A percentile compares a stretch with the other conserved stretches of the same genome.
Evolutionary conservation across 768 basidiomycete species (phyloP).

Genomic region (Macrocybe gigantea): DNA sequence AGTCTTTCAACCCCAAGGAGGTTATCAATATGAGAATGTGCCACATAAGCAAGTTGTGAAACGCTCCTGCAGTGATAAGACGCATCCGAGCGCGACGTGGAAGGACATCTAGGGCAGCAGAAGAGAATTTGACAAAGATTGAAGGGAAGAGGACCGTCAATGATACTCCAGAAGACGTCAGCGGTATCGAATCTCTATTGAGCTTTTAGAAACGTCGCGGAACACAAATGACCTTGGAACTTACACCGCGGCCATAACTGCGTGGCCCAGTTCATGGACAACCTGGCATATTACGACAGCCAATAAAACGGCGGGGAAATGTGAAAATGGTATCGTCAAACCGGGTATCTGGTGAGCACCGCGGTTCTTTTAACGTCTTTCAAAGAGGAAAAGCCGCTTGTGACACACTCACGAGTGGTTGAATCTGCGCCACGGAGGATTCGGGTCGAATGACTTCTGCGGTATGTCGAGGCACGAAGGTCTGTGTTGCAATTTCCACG

Average conservation of each 20-base stretch:
- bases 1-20: slow-evolving; percentile 22
- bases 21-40: slow-evolving; percentile 33
- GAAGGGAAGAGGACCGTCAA: slow-evolving; percentile 63
- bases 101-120: slow-evolving; percentile 30
- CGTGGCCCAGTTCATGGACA: slow-evolving; percentile 81
- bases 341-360: slow-evolving; percentile 62
- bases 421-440: slow-evolving; percentile 7
- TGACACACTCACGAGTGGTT: slow-evolving; percentile 26
- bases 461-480: not conserved
- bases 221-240: slow-evolving; percentile 16
- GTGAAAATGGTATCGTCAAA: slow-evolving; percentile 67
- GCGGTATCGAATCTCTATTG: slow-evolving; percentile 57
- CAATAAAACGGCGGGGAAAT: slow-evolving; percentile 60
- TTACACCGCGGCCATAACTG: slow-evolving; percentile 68
- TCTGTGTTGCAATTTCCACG: not conserved
- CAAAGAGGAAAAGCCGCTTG: not conserved
- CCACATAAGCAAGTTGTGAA: slow-evolving; percentile 69
- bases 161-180: slow-evolving; percentile 55
- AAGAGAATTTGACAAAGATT: slow-evolving; percentile 65
- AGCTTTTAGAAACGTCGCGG: not conserved
- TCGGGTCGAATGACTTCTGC: not conserved
- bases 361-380: no score
- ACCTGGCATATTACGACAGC: slow-evolving; percentile 60
- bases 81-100: slow-evolving; percentile 42
- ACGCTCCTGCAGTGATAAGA: slow-evolving; percentile 68